Percentiles rank a stretch among this genome's conserved stretches.
These are phyloP conservation scores for Osmanthus fragrans DNA, from an alignment of 257 asterid species.

Conservation along the genomic window DNA sequence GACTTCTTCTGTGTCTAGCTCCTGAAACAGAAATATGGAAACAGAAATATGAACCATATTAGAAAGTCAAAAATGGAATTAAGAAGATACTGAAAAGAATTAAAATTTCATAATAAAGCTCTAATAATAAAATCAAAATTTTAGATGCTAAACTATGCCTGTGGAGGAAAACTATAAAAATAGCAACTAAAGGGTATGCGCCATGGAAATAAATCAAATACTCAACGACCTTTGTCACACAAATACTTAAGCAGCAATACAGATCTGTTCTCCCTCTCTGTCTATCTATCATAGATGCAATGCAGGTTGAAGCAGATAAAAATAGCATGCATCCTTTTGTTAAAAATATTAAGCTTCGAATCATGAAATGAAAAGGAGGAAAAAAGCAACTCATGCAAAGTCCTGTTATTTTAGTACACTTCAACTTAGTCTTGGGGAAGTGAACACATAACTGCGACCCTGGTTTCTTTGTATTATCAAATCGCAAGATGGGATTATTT, in stretches of 20 bases:
- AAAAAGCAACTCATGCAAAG: neutral
- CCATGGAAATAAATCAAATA: neutral
- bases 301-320: neutral
- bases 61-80: neutral
- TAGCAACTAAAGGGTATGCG: neutral
- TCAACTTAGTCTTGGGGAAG: neutral
- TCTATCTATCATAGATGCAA: neutral
- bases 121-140: neutral
- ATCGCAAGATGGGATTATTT: neutral
- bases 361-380: neutral
- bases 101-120: neutral
- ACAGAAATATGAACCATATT: conserved; percentile 24
- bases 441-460: neutral
- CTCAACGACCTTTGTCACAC: neutral
- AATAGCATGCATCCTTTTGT: neutral
- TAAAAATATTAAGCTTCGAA: neutral
- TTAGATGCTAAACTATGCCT: neutral
- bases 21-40: conserved; percentile 59
- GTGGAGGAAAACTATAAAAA: neutral
- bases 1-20: conserved; percentile 73
- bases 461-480: neutral
- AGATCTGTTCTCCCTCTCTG: neutral
- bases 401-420: neutral
- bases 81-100: conserved; percentile 7
- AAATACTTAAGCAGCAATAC: neutral